phyloP scores from a whole-genome alignment of 2,329 filamentous ascomycete genomes.

The Arthrinium phaeospermum region DNA sequence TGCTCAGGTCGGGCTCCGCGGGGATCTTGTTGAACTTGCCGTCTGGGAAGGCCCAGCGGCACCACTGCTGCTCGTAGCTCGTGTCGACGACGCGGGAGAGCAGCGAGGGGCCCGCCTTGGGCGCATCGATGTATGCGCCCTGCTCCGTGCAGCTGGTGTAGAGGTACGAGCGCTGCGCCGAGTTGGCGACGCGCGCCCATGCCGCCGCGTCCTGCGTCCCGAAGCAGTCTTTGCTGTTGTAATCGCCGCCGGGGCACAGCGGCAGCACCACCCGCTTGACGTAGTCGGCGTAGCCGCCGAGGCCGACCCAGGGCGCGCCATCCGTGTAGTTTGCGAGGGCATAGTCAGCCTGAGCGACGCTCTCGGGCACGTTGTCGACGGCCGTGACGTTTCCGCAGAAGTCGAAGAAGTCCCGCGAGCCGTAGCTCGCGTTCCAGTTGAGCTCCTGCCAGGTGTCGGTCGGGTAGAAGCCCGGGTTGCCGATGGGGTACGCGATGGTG shows the following conservation, averaged over 20 bases:
- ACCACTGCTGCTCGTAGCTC: slow-evolving; percentile 61
- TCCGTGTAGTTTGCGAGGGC: slow-evolving; percentile 53
- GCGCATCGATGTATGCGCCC: slow-evolving; percentile 55
- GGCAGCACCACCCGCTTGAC: slow-evolving; percentile 52
- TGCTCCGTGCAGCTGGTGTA: slow-evolving; percentile 56
- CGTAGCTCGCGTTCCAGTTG: slow-evolving; percentile 50
- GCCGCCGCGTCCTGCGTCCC: slow-evolving; percentile 45
- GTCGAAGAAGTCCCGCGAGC: slow-evolving; percentile 53
- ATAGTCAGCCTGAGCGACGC: slow-evolving; percentile 51
- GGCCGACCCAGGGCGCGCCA: slow-evolving; percentile 54
- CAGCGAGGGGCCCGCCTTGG: slow-evolving; percentile 48
- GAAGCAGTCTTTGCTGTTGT: slow-evolving; percentile 52
- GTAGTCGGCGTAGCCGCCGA: slow-evolving; percentile 59
- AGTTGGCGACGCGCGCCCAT: slow-evolving; percentile 51
- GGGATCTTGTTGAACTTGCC: slow-evolving; percentile 53
- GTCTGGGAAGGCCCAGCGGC: slow-evolving; percentile 56
- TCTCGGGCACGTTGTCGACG: slow-evolving; percentile 46
- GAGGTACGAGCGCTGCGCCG: slow-evolving; percentile 49
- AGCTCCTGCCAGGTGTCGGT: slow-evolving; percentile 60
- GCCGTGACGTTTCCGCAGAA: slow-evolving; percentile 60
- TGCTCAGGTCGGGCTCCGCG: slow-evolving; percentile 45
- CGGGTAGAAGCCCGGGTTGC: slow-evolving; percentile 54
- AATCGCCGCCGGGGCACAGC: slow-evolving; percentile 46
- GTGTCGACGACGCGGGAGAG: slow-evolving; percentile 53
- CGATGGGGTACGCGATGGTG: slow-evolving; percentile 53